Conservation (phyloP, 2,329 filamentous ascomycete species). For the Fusarium tricinctum region DNA sequence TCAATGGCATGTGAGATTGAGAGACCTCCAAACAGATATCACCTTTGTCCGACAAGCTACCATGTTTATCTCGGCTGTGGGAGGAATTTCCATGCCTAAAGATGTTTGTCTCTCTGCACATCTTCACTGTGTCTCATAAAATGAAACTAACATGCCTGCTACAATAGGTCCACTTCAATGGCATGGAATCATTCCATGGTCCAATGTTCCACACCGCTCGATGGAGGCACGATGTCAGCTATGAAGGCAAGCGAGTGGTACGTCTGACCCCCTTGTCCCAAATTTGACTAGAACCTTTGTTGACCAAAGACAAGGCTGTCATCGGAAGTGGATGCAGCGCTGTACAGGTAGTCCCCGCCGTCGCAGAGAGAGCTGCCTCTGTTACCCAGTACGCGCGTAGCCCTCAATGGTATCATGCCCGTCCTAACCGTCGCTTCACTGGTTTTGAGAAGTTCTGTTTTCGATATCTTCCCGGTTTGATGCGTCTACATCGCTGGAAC, state of each 20-base stretch:
- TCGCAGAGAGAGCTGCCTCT: constrained; percentile 39
- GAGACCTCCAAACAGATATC: not conserved
- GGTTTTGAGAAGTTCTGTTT: constrained; percentile 43
- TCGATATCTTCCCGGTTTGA: constrained; percentile 34
- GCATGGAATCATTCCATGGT: constrained; percentile 53
- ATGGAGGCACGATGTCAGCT: too few relatives aligned
- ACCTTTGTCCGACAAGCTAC: not conserved
- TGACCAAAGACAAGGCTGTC: constrained; percentile 54
- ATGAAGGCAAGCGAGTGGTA: too few relatives aligned
- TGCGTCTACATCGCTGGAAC: not conserved
- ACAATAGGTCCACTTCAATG: too few relatives aligned
- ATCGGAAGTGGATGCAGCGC: constrained; percentile 54
- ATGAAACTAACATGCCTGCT: too few relatives aligned
- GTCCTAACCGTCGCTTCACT: constrained; percentile 37
- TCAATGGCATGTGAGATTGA: not conserved
- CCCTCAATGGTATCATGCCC: constrained; percentile 41
- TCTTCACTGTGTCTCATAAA: too few relatives aligned
- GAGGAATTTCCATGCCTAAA: constrained; percentile 46
- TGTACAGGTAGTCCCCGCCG: constrained; percentile 53
- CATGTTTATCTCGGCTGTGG: constrained; percentile 44
- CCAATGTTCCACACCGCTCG: constrained; percentile 54
- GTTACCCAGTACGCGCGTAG: constrained; percentile 38
- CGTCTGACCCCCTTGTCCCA: too few relatives aligned
- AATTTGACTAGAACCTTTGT: too few relatives aligned
- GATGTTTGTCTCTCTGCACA: too few relatives aligned